These are phyloP conservation scores for Microstroma glucosiphilum DNA, from an alignment of 1,284 basidiomycete genomes.

Conservation along the genomic window DNA sequence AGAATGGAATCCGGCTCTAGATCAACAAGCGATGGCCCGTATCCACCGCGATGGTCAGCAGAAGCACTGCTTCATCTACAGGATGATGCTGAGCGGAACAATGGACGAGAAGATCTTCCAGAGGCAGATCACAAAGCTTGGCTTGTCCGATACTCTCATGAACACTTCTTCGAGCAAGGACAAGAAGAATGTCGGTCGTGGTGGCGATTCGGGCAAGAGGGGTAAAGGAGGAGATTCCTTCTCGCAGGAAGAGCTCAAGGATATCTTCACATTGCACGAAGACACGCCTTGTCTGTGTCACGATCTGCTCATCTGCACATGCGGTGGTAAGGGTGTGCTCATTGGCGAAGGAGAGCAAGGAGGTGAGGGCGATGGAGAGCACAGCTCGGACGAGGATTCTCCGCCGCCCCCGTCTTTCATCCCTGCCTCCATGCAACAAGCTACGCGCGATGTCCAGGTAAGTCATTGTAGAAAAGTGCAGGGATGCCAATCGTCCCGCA, in stretches of 20 bases:
- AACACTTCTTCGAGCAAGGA: conserved; percentile 27
- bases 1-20: conserved; percentile 84
- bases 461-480: too few relatives aligned
- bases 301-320: conserved; percentile 54
- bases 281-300: conserved; percentile 84
- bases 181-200: neutral
- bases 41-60: conserved; percentile 82
- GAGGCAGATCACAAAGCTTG: conserved; percentile 91
- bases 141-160: conserved; percentile 61
- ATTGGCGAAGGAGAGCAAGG: conserved; percentile 9
- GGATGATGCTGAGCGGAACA: conserved; percentile 60
- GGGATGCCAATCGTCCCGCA: too few relatives aligned
- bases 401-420: conserved; percentile 21
- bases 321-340: conserved; percentile 31
- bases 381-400: conserved; percentile 18
- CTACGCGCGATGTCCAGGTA: neutral
- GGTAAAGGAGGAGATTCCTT: conserved; percentile 29
- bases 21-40: conserved; percentile 94
- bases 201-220: conserved; percentile 32
- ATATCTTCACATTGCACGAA: conserved; percentile 80
- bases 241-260: conserved; percentile 53
- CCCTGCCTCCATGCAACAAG: conserved; percentile 27
- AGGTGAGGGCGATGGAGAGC: conserved; percentile 14
- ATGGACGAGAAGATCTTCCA: conserved; percentile 55
- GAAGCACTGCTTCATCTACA: conserved; percentile 77